Conservation (phyloP, 2,329 filamentous ascomycete genomes). For the Aspergillus pseudoglaucus region DNA sequence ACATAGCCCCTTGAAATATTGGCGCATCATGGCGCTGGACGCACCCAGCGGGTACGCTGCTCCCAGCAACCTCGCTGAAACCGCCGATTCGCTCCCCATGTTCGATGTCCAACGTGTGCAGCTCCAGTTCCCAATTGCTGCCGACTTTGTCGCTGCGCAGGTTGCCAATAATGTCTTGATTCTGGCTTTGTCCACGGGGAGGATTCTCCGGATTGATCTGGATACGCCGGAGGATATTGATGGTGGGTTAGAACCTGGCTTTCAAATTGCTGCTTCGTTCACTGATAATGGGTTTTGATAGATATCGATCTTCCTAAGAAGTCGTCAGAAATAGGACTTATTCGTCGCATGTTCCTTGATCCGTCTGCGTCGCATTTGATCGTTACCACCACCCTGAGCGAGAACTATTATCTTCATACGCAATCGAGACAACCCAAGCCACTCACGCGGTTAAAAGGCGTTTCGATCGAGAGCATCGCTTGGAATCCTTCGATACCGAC, state of each 20-base stretch:
- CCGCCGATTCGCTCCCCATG: constrained; percentile 69
- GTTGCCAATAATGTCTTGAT: constrained; percentile 97
- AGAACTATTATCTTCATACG: constrained; percentile 97
- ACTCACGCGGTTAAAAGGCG: constrained; percentile 74
- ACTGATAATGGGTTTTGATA: constrained; percentile 33
- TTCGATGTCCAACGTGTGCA: constrained; percentile 91
- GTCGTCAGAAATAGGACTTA: constrained; percentile 81
- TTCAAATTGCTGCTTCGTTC: background rate
- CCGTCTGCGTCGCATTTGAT: constrained; percentile 92
- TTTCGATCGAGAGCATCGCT: constrained; percentile 79
- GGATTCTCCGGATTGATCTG: constrained; percentile 88
- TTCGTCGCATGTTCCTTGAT: constrained; percentile 94
- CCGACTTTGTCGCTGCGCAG: constrained; percentile 92
- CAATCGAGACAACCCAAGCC: constrained; percentile 84
- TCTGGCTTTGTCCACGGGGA: constrained; percentile 81
- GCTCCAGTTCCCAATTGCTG: constrained; percentile 87
- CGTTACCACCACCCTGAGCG: constrained; percentile 81
- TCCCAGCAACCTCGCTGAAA: constrained; percentile 54
- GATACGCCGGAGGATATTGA: constrained; percentile 94
- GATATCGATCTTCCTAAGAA: constrained; percentile 97
- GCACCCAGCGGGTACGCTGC: constrained; percentile 65
- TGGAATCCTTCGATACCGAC: constrained; percentile 94
- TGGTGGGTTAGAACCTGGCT: constrained; percentile 45
- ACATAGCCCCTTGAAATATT: constrained; percentile 18
- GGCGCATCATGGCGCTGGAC: constrained; percentile 61